These are phyloP conservation scores for Neonothopanus nambi DNA, from an alignment of 1,284 basidiomycete genomes.

Conservation along the genomic window DNA sequence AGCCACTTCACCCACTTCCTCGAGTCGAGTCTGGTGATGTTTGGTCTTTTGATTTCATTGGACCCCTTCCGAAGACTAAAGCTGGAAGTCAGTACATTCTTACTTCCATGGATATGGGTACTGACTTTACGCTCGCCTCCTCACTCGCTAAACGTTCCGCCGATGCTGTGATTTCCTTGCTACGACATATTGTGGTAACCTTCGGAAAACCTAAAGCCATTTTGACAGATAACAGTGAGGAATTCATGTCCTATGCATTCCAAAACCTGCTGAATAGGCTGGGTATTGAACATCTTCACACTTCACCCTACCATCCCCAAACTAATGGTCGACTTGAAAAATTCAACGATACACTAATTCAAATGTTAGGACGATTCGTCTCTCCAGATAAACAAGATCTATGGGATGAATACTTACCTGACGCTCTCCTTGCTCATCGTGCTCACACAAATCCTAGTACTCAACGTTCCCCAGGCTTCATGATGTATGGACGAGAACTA, in stretches of 20 bases:
- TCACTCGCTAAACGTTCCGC: background rate
- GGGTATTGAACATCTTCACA: conserved; percentile 11
- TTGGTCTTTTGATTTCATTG: conserved; percentile 7
- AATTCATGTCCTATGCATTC: conserved; percentile 6
- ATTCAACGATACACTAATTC: conserved; percentile 7
- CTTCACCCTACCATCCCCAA: conserved; percentile 11
- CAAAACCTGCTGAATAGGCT: background rate
- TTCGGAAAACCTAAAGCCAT: conserved; percentile 5
- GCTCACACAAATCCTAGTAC: conserved; percentile 7
- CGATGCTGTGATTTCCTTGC: background rate
- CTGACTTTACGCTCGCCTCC: conserved; percentile 2
- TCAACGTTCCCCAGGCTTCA: conserved; percentile 1
- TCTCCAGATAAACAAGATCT: conserved; percentile 1
- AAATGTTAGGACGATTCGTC: conserved; percentile 3
- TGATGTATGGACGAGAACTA: conserved; percentile 10
- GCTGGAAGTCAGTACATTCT: conserved; percentile 3
- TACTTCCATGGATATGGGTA: conserved; percentile 4
- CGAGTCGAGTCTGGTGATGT: conserved; percentile 3
- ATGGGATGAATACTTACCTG: conserved; percentile 16
- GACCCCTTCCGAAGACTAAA: conserved; percentile 6
- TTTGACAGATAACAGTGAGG: conserved; percentile 11
- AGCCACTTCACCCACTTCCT: conserved; percentile 7
- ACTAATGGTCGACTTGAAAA: conserved; percentile 12
- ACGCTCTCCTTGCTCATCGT: conserved; percentile 12
- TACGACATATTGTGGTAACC: background rate